Evolutionary conservation across 2,329 filamentous ascomycete species (phyloP).

Genomic region (Juglanconis sp.): DNA sequence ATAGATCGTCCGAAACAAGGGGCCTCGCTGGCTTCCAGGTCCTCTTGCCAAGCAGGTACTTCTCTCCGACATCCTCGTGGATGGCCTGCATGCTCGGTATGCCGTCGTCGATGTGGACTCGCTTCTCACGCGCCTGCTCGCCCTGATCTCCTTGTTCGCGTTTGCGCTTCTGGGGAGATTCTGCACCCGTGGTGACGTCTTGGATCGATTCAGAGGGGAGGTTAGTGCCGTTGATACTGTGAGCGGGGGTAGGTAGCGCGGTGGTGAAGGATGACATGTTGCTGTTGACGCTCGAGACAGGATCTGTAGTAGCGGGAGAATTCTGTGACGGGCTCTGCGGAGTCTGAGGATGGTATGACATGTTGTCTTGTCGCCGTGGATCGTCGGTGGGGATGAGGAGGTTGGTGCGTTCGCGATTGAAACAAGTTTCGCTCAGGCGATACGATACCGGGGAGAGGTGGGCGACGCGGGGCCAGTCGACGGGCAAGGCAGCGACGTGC

Average conservation of each 20-base stretch:
- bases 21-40: slow-evolving; percentile 38
- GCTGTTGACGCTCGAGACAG: slow-evolving; percentile 46
- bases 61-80: slow-evolving; percentile 63
- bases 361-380: slow-evolving; percentile 34
- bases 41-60: slow-evolving; percentile 63
- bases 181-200: slow-evolving; percentile 45
- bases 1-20: slow-evolving; percentile 54
- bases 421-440: not conserved
- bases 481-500: slow-evolving; percentile 2
- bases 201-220: slow-evolving; percentile 41
- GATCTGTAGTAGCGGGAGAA: slow-evolving; percentile 54
- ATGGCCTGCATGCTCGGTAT: slow-evolving; percentile 62
- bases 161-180: slow-evolving; percentile 60
- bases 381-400: slow-evolving; percentile 5
- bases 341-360: slow-evolving; percentile 66
- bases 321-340: slow-evolving; percentile 65
- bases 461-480: not conserved
- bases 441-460: not conserved
- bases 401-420: slow-evolving; percentile 3
- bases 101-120: slow-evolving; percentile 59
- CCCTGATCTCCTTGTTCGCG: slow-evolving; percentile 50
- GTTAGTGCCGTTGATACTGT: slow-evolving; percentile 58
- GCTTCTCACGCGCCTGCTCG: slow-evolving; percentile 55
- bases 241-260: slow-evolving; percentile 59
- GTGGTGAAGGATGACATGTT: slow-evolving; percentile 50